These are phyloP conservation scores for Friedmanniomyces endolithicus DNA, from an alignment of 495 filamentous ascomycete species.

Conservation along the genomic window DNA sequence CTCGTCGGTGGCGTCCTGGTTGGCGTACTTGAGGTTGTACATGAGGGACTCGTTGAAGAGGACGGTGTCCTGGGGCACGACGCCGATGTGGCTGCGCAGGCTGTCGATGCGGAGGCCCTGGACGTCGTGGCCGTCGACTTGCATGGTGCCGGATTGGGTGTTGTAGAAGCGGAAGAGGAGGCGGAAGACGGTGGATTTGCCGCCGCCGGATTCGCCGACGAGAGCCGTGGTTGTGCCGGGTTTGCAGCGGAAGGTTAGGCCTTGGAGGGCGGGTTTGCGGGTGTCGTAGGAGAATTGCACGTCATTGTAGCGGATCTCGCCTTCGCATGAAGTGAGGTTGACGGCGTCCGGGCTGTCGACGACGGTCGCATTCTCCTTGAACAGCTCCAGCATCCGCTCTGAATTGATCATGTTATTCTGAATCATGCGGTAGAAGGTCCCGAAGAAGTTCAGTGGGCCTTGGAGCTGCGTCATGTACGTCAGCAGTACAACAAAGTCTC, in stretches of 20 bases:
- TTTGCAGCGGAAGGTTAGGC: conserved; percentile 65
- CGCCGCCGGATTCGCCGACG: conserved; percentile 90
- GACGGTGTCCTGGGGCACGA: conserved; percentile 92
- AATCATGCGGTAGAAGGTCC: conserved; percentile 91
- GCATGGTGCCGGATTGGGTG: conserved; percentile 59
- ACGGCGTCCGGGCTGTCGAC: conserved; percentile 49
- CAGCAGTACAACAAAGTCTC: conserved; percentile 67
- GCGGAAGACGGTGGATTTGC: conserved; percentile 95
- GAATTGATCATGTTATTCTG: conserved; percentile 96
- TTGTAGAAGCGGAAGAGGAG: conserved; percentile 95
- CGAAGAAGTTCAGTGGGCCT: conserved; percentile 91
- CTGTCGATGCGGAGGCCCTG: conserved; percentile 83
- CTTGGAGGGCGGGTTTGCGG: conserved; percentile 73
- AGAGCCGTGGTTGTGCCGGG: conserved; percentile 91
- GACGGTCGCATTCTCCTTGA: conserved; percentile 88
- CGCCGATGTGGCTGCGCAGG: conserved; percentile 78
- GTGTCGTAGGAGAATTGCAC: conserved; percentile 85
- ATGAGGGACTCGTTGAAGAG: conserved; percentile 95
- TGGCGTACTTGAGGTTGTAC: conserved; percentile 95
- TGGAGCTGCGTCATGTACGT: conserved; percentile 90
- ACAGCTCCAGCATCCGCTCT: conserved; percentile 86
- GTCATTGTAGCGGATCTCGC: conserved; percentile 71
- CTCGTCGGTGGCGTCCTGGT: conserved; percentile 70
- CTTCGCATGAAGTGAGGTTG: conserved; percentile 53
- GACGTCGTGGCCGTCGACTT: conserved; percentile 73